Conservation (phyloP, 192 early-diverging fungal species). For the Pilaira anomala region DNA sequence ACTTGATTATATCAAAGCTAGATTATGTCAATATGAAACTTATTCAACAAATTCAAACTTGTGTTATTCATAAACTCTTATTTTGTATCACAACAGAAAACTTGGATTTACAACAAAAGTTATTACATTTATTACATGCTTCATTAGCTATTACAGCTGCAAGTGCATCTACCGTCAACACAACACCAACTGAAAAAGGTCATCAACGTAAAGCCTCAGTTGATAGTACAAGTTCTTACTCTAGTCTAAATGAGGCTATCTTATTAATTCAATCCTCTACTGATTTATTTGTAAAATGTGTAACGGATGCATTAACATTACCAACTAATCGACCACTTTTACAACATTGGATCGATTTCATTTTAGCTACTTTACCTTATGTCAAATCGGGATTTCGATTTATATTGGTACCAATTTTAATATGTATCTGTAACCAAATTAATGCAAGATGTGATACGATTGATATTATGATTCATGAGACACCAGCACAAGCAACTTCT, state of each 20-base stretch:
- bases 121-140: constrained; percentile 53
- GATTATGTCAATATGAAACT: constrained; percentile 51
- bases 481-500: background rate
- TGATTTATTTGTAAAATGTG: constrained; percentile 52
- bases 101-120: constrained; percentile 56
- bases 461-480: constrained; percentile 22
- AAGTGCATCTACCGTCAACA: background rate
- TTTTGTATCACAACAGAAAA: constrained; percentile 49
- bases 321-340: constrained; percentile 63
- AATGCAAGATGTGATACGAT: constrained; percentile 25
- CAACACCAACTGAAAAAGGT: background rate
- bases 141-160: constrained; percentile 46
- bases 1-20: constrained; percentile 50
- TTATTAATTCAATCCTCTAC: constrained; percentile 29
- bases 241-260: constrained; percentile 14
- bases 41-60: constrained; percentile 48
- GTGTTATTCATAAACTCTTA: constrained; percentile 52
- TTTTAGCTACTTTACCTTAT: constrained; percentile 58
- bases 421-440: constrained; percentile 63
- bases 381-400: constrained; percentile 58
- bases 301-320: constrained; percentile 57
- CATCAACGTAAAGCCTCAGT: constrained; percentile 5
- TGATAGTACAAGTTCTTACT: background rate
- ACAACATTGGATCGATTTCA: constrained; percentile 76
- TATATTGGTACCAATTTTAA: constrained; percentile 60